These are phyloP conservation scores for Venturia carpophila DNA, from an alignment of 2,329 filamentous ascomycete genomes.

Conservation along the genomic window DNA sequence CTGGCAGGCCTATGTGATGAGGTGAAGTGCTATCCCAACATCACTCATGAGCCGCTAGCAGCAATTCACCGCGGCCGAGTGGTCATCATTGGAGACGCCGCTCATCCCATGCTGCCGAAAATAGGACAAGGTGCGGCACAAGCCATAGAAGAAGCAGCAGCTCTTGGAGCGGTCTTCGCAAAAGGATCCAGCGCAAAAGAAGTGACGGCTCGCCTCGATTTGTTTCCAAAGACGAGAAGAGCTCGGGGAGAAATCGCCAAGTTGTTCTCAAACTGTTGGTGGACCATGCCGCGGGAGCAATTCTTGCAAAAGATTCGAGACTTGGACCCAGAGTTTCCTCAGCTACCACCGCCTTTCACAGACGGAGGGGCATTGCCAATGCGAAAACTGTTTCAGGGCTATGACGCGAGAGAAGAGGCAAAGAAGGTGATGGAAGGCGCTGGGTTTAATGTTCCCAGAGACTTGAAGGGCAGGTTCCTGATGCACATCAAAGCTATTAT, in stretches of 20 bases:
- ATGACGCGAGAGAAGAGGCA: neutral
- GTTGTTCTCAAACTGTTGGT: neutral
- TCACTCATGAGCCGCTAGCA: slow-evolving; percentile 30
- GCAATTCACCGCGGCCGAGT: slow-evolving; percentile 18
- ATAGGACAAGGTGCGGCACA: slow-evolving; percentile 53
- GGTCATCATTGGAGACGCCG: slow-evolving; percentile 52
- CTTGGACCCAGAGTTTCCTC: neutral
- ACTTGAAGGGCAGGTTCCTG: no score
- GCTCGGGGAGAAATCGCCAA: neutral
- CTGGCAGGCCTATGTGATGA: neutral
- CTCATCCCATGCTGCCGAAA: slow-evolving; percentile 54
- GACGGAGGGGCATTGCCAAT: neutral
- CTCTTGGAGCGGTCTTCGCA: neutral
- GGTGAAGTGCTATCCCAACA: neutral
- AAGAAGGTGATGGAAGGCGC: neutral
- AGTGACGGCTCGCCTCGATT: neutral
- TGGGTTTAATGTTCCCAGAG: no score
- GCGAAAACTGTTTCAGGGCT: neutral
- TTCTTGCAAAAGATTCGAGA: neutral
- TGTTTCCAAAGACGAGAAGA: neutral
- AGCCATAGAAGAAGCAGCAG: slow-evolving; percentile 26
- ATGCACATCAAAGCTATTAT: no score
- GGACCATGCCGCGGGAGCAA: neutral
- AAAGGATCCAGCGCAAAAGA: neutral
- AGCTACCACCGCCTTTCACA: neutral